Percentiles rank a stretch among this genome's conserved stretches.
Conservation (phyloP, 176 grass and related monocot genomes). For the Carex parvula region DNA sequence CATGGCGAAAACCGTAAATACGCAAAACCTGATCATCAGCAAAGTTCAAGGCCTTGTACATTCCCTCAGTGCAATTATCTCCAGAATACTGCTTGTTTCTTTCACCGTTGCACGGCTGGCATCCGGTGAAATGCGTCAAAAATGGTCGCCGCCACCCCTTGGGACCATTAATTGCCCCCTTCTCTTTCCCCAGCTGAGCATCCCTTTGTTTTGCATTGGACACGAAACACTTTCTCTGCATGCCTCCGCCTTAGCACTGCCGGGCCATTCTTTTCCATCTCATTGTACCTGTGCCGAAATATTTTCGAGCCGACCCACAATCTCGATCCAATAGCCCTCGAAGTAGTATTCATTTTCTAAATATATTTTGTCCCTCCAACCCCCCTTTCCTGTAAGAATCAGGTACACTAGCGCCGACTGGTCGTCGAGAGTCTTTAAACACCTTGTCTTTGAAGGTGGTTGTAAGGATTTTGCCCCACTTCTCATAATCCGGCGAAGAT, state of each 20-base stretch:
- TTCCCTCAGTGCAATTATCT: conserved; percentile 61
- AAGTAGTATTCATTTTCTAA: conserved; percentile 71
- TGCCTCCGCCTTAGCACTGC: conserved; percentile 41
- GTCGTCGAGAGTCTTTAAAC: conserved; percentile 76
- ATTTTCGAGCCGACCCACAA: conserved; percentile 52
- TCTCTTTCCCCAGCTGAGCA: conserved; percentile 27
- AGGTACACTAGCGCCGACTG: conserved; percentile 2
- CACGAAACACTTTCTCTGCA: conserved; percentile 41
- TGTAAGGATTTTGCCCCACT: conserved; percentile 38
- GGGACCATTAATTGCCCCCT: conserved; percentile 34
- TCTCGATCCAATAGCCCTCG: conserved; percentile 89
- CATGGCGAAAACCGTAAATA: conserved; percentile 62
- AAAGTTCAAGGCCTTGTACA: conserved; percentile 73
- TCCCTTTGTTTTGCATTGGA: conserved; percentile 34
- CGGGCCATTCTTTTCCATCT: conserved; percentile 40
- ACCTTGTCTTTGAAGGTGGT: conserved; percentile 61
- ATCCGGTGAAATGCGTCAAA: conserved; percentile 92
- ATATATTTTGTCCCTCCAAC: conserved; percentile 61
- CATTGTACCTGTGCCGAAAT: conserved; percentile 47
- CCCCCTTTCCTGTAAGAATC: conserved; percentile 23
- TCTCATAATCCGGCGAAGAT: background rate
- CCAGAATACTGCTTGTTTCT: conserved; percentile 62
- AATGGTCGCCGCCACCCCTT: conserved; percentile 57
- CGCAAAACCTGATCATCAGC: conserved; percentile 90
- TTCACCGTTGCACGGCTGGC: conserved; percentile 83